Base-by-base conservation (phyloP, 2,329 filamentous ascomycete species). In the Alternaria postmessia region DNA sequence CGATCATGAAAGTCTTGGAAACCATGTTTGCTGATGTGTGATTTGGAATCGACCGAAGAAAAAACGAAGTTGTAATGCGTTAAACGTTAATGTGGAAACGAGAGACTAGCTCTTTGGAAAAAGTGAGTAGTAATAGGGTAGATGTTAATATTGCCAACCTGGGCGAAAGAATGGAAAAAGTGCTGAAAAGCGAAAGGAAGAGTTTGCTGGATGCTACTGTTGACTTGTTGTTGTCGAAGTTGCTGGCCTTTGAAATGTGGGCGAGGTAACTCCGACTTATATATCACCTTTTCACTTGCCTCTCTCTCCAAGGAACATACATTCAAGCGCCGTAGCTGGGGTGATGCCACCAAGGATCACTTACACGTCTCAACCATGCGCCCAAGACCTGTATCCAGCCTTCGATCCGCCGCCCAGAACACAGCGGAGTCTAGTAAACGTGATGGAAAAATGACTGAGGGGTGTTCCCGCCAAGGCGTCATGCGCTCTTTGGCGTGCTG, bases 31-130 rank as follows among this genome's bases (percentile, higher is more conserved):
- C 51, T 55, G 68, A 48, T 64, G 20, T 44, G 46, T 60, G 22
- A 18, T 42, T 42, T 46, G 49, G 24, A 52, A 44, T 36, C 20
- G 32, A 42, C 39, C 39, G 20, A 42, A 24, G 39, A 48, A 51
- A 18, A 41, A 28, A 20, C 16, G n/a, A 43, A 34, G 38, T 30
- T 28, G 36, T 48, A 44, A 52, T 46, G 30, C 34, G 59, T 49
- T 38, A 26, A 44, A 49, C 20, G 30, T 49, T 49, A 26, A 49
- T 24, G 9, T 61, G 39, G 44, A 51, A 61, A 54, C 22, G 51
- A 62, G 75, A 78, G 75, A 73, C 75, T 78, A 75, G 75, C 75
- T 78, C 75, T 72, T 68, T 38, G 18, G 52, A 53, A 62, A 51
- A 62, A 14, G 34, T 68, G 38, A 65, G 65, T 51, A 62, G 20